Evolutionary conservation across 31 red algal species (phyloP).

Genomic region (Asparagopsis taxiformis): DNA sequence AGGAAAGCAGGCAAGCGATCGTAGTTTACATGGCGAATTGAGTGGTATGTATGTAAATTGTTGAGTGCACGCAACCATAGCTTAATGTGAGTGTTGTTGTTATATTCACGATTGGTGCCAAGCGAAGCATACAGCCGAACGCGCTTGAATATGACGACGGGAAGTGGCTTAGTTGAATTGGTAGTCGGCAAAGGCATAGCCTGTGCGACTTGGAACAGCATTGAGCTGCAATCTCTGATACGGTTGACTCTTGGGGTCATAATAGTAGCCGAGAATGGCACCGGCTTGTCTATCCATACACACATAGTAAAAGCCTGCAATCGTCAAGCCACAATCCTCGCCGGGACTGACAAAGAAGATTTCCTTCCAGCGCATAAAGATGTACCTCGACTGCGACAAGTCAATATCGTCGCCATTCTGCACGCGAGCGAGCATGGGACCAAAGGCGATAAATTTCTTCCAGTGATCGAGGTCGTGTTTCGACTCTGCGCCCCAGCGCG

Average conservation of each 20-base stretch:
- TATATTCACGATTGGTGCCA: too few relatives aligned
- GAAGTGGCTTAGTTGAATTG: conserved; percentile 55
- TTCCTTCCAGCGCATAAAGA: conserved; percentile 79
- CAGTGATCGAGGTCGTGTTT: conserved; percentile 60
- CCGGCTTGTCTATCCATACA: conserved; percentile 69
- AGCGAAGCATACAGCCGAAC: too few relatives aligned
- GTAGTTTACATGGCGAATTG: conserved; percentile 2
- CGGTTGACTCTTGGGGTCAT: conserved; percentile 59
- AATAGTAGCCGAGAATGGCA: conserved; percentile 55
- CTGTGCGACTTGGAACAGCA: conserved; percentile 15
- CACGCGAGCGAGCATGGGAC: conserved; percentile 21
- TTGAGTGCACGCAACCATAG: too few relatives aligned
- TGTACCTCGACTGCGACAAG: conserved; percentile 32
- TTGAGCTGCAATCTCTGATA: conserved; percentile 65
- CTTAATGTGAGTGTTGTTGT: too few relatives aligned
- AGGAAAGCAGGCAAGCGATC: conserved; percentile 17
- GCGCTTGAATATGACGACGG: too few relatives aligned
- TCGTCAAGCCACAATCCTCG: conserved; percentile 60
- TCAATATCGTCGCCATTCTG: conserved; percentile 45
- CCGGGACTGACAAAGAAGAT: conserved; percentile 63
- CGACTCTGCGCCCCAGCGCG: conserved; percentile 44
- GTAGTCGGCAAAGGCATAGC: conserved; percentile 40
- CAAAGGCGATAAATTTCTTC: conserved; percentile 57
- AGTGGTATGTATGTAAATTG: too few relatives aligned
- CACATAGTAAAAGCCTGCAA: conserved; percentile 72